These are phyloP conservation scores for Prunus persica DNA, from an alignment of 306 rosid species.

Conservation along the genomic window DNA sequence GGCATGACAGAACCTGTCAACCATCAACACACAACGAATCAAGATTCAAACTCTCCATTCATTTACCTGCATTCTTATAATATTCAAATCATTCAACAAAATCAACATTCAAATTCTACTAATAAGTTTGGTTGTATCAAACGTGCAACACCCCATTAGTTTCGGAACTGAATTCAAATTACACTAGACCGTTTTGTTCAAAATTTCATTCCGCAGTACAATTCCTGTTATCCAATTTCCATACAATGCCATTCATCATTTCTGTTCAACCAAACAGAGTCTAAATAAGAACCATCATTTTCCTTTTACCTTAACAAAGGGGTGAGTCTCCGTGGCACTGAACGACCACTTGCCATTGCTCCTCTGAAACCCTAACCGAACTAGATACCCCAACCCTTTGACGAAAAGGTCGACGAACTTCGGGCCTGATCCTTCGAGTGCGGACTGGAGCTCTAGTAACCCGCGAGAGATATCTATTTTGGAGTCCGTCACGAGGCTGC, in stretches of 20 bases:
- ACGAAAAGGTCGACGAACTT: slow-evolving; percentile 57
- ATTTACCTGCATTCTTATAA: neutral
- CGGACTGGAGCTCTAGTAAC: slow-evolving; percentile 72
- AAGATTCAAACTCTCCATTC: slow-evolving; percentile 7
- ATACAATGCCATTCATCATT: neutral
- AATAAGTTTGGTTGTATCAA: neutral
- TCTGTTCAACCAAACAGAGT: neutral
- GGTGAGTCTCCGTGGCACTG: slow-evolving; percentile 45
- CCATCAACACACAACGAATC: slow-evolving; percentile 11
- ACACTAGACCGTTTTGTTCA: neutral
- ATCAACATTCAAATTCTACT: neutral
- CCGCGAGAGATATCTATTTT: slow-evolving; percentile 43
- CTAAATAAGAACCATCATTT: neutral
- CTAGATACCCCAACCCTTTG: slow-evolving; percentile 70
- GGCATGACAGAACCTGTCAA: slow-evolving; percentile 66
- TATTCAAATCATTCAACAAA: neutral
- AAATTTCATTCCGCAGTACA: too few species aligned
- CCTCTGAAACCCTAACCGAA: slow-evolving; percentile 56
- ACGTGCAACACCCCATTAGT: neutral
- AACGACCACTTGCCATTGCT: slow-evolving; percentile 44
- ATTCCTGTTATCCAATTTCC: neutral
- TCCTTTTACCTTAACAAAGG: slow-evolving; percentile 61
- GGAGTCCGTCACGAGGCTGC: slow-evolving; percentile 65
- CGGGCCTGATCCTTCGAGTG: slow-evolving; percentile 63
- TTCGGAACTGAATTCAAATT: neutral